phyloP scores from a whole-genome alignment of 768 basidiomycete genomes.

The Naganishia vaughanmartiniae region DNA sequence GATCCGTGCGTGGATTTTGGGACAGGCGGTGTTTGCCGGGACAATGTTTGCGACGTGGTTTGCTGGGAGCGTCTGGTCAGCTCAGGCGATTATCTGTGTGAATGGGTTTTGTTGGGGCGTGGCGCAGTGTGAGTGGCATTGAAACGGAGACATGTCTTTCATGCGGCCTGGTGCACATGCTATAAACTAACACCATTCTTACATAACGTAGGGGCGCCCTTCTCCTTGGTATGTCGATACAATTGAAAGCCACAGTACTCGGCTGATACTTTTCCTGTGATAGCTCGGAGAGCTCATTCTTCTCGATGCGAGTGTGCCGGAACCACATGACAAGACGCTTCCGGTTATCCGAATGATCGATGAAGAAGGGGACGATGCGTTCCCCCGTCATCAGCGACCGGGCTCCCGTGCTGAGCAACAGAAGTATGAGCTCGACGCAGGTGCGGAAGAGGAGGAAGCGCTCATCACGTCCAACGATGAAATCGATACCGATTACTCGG shows the following conservation, averaged over 20 bases:
- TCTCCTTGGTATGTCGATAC: slow-evolving; percentile 59
- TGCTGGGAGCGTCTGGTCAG: slow-evolving; percentile 65
- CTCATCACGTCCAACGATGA: slow-evolving; percentile 5
- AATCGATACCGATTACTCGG: neutral
- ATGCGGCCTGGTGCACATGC: no score
- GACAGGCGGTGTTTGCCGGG: slow-evolving; percentile 68
- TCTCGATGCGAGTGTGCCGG: slow-evolving; percentile 53
- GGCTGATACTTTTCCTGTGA: neutral
- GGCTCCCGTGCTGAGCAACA: slow-evolving; percentile 11
- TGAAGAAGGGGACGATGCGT: slow-evolving; percentile 40
- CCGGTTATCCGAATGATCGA: slow-evolving; percentile 14
- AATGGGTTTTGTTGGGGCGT: slow-evolving; percentile 93
- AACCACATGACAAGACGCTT: neutral
- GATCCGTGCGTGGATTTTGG: slow-evolving; percentile 67
- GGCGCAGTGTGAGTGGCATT: slow-evolving; percentile 61
- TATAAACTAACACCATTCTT: neutral
- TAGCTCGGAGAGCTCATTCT: slow-evolving; percentile 84
- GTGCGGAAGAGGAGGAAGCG: slow-evolving; percentile 19
- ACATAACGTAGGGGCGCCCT: slow-evolving; percentile 64
- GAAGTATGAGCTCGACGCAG: neutral
- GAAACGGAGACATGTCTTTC: no score
- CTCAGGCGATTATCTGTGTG: slow-evolving; percentile 70
- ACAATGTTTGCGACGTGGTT: slow-evolving; percentile 88
- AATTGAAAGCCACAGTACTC: no score
- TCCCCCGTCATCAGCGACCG: slow-evolving; percentile 13